Percentiles rank a stretch among this genome's conserved stretches.
These are phyloP conservation scores for Rhodotorula paludigena DNA, from an alignment of 768 basidiomycete genomes.

Conservation along the genomic window DNA sequence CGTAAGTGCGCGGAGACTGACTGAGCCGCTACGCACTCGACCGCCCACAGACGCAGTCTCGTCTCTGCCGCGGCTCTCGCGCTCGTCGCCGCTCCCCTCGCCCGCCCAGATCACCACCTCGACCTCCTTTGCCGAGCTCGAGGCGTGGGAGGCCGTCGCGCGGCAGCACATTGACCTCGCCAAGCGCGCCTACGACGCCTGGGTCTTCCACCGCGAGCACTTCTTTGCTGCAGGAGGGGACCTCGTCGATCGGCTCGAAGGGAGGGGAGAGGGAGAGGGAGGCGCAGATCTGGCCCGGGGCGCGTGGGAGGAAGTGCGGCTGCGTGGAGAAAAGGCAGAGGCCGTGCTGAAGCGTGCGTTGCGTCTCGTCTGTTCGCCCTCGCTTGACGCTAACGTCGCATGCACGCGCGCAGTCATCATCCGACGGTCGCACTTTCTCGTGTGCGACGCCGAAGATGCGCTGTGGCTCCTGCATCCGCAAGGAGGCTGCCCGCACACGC, in stretches of 20 bases:
- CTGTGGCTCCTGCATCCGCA: constrained; percentile 31
- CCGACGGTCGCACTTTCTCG: constrained; percentile 28
- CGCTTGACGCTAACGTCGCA: background rate
- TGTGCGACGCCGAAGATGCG: constrained; percentile 36
- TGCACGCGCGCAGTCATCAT: constrained; percentile 15
- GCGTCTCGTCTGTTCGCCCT: background rate
- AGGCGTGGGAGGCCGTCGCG: constrained; percentile 25
- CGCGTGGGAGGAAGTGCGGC: constrained; percentile 33
- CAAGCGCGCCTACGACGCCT: constrained; percentile 24
- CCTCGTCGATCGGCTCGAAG: constrained; percentile 30
- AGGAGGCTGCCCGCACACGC: background rate
- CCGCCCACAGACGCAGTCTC: constrained; percentile 19
- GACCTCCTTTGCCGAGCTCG: constrained; percentile 24
- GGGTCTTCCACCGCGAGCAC: constrained; percentile 33
- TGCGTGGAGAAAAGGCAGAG: constrained; percentile 31
- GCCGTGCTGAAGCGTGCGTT: constrained; percentile 28
- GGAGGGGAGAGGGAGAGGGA: constrained; percentile 22
- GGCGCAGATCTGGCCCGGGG: constrained; percentile 19
- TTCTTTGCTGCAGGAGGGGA: constrained; percentile 24
- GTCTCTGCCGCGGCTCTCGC: constrained; percentile 22
- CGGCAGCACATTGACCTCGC: constrained; percentile 20
- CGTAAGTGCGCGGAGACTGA: background rate
- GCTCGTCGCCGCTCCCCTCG: constrained; percentile 17
- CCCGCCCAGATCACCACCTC: constrained; percentile 23
- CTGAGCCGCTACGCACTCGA: background rate